Percentiles rank a stretch among this genome's conserved stretches.
phyloP scores from a whole-genome alignment of 2,329 filamentous ascomycete genomes.

The Cladophialophora yegresii region DNA sequence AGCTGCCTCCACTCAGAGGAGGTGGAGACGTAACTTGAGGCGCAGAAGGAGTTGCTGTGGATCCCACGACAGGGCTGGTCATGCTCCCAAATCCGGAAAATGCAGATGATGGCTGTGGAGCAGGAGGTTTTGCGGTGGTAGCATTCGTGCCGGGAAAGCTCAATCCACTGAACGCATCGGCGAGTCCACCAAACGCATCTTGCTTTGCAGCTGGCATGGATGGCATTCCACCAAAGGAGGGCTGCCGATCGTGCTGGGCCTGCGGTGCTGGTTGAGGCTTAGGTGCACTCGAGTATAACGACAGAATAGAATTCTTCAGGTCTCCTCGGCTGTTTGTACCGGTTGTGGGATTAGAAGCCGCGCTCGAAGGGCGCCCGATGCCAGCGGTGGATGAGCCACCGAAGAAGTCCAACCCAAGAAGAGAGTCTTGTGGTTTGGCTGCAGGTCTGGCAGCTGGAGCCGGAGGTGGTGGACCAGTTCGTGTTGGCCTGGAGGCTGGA shows the following conservation, averaged over 20 bases:
- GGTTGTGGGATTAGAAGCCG: conserved; percentile 62
- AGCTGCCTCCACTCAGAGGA: conserved; percentile 69
- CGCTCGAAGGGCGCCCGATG: conserved; percentile 76
- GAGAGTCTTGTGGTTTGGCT: conserved; percentile 70
- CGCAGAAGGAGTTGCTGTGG: conserved; percentile 48
- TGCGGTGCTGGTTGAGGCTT: conserved; percentile 66
- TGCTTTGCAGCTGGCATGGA: conserved; percentile 55
- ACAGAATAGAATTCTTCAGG: conserved; percentile 95
- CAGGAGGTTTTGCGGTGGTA: conserved; percentile 47
- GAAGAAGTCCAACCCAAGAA: conserved; percentile 91
- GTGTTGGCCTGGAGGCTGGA: conserved; percentile 56
- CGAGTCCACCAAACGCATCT: conserved; percentile 65
- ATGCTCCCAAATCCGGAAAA: conserved; percentile 64
- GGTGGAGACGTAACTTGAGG: conserved; percentile 54
- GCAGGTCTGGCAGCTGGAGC: conserved; percentile 58
- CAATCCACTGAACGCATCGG: conserved; percentile 76
- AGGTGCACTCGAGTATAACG: conserved; percentile 82
- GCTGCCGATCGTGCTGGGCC: conserved; percentile 58
- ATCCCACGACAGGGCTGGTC: conserved; percentile 42
- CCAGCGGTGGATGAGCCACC: conserved; percentile 68
- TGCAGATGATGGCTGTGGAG: conserved; percentile 50
- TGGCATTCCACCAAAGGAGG: conserved; percentile 70
- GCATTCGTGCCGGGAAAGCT: conserved; percentile 58
- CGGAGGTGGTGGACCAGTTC: conserved; percentile 67
- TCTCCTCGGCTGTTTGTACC: conserved; percentile 78